A percentile compares a stretch with the other conserved stretches of the same genome.
Evolutionary conservation across 306 rosid species (phyloP).

Genomic region (Medicago lupulina): DNA sequence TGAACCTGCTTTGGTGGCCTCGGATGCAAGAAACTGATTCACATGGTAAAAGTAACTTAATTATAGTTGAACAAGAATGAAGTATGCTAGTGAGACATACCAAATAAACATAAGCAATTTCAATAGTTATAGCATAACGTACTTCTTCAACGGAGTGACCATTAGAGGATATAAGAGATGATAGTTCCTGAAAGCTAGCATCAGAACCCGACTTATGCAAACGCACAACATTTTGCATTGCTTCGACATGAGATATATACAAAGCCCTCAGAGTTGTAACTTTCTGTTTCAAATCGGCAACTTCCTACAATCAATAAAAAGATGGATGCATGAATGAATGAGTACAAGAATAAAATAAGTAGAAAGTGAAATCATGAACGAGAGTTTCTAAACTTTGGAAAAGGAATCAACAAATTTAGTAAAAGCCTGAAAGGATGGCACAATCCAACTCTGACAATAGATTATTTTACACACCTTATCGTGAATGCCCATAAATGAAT

Average conservation of each 20-base stretch:
- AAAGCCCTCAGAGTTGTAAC: slow-evolving; percentile 64
- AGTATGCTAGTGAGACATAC: neutral
- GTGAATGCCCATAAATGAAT: slow-evolving; percentile 67
- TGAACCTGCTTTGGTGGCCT: slow-evolving; percentile 58
- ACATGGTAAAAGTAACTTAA: slow-evolving; percentile 10
- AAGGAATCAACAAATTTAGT: slow-evolving; percentile 1
- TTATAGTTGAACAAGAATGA: neutral
- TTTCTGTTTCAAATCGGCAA: slow-evolving; percentile 68
- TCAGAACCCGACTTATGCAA: slow-evolving; percentile 82
- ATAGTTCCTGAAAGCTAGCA: slow-evolving; percentile 75
- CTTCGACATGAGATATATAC: slow-evolving; percentile 68
- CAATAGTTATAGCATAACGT: slow-evolving; percentile 45
- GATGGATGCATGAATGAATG: slow-evolving; percentile 3
- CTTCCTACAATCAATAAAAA: slow-evolving; percentile 56
- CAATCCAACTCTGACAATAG: neutral
- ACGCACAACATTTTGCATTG: slow-evolving; percentile 84
- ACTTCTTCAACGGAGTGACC: slow-evolving; percentile 78
- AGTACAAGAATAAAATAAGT: neutral
- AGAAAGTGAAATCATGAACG: slow-evolving; percentile 12
- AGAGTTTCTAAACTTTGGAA: neutral
- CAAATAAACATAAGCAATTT: slow-evolving; percentile 8
- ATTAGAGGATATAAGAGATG: slow-evolving; percentile 65
- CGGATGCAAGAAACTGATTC: slow-evolving; percentile 75
- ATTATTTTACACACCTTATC: slow-evolving; percentile 60
- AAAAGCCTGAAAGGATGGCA: slow-evolving; percentile 5